Percentiles rank a stretch among this genome's conserved stretches.
Evolutionary conservation across 768 basidiomycete genomes (phyloP).

Genomic region (Rhizopogon rudus): DNA sequence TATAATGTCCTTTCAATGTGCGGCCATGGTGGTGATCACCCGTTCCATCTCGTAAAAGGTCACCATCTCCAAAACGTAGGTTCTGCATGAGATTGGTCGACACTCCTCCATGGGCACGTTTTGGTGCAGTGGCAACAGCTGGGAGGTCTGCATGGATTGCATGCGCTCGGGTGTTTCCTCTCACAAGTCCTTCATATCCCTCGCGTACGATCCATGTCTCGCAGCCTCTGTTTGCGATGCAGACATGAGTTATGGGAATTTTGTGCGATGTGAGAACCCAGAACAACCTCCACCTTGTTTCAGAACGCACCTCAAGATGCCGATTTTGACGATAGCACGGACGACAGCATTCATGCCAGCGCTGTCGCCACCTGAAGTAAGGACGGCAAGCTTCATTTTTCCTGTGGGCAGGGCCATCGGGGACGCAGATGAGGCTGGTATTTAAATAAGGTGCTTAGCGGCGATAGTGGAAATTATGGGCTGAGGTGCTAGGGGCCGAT

Average conservation of each 20-base stretch:
- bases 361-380: constrained; percentile 96
- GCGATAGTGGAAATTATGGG: constrained; percentile 2
- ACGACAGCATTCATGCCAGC: constrained; percentile 98
- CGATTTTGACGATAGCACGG: constrained; percentile 88
- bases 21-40: constrained; percentile 63
- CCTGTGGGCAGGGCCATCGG: neutral
- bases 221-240: constrained; percentile 65
- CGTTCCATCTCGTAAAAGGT: constrained; percentile 74
- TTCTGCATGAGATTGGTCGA: constrained; percentile 51
- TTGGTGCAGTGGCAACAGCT: constrained; percentile 20
- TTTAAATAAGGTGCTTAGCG: neutral
- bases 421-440: neutral
- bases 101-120: constrained; percentile 15
- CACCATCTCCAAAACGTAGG: constrained; percentile 79
- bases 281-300: neutral
- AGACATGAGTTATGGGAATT: constrained; percentile 4
- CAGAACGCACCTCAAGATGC: constrained; percentile 73
- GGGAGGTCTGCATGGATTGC: constrained; percentile 21
- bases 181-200: constrained; percentile 96
- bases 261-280: neutral
- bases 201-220: constrained; percentile 96
- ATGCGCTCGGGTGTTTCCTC: constrained; percentile 63
- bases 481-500: neutral
- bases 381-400: constrained; percentile 84
- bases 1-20: constrained; percentile 85